Base-by-base conservation (phyloP, 164 flowering plant genomes). In the Akebia trifoliata region DNA sequence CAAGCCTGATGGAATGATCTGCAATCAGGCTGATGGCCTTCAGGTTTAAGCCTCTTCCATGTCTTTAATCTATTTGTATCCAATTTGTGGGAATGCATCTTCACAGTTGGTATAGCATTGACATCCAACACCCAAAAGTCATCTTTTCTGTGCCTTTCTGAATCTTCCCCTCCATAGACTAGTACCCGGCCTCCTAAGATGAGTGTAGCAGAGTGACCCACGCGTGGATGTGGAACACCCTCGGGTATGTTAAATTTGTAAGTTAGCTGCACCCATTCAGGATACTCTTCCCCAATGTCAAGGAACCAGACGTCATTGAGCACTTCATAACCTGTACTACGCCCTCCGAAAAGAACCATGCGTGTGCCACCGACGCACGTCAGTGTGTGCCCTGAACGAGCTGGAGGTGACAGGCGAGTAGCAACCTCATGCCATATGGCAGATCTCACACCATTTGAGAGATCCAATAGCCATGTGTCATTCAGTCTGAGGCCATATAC, bases 151-250 rank as follows among this genome's bases (percentile, higher is more conserved):
- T 62, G 83, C 62, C 91, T 79, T 31, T 63, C 37, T 12, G 92
- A 85, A 66, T 89, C 97, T 74, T 93, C 98, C 2, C 98, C 98
- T 46, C 98, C 98, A 64, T 76, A 76, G 9, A 93, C 83, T 30
- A 93, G 78, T 40, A 89, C 31, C 14, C 64, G 53, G 0, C 87
- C 88, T 50, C 97, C 97, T 39, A 87, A 54, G 48, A 85, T 69
- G 30, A 80, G 75, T n/a, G 81, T 76, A 2, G 97, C 97, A 0
- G 98, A 89, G 78, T 93, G 97, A 40, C 98, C 98, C 37, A 93
- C 98, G 29, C 98, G 66, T 4, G 95, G 84, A 17, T 77, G 81
- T 11, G 86, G 77, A 32, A 70, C 38, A 44, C 88, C 83, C 37
- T 40, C 74, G 0, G 93, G 85, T 18, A 79, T 43, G 36, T 69